These are phyloP conservation scores for Raddia distichophylla DNA, from an alignment of 176 grass and related monocot genomes.

Conservation along the genomic window DNA sequence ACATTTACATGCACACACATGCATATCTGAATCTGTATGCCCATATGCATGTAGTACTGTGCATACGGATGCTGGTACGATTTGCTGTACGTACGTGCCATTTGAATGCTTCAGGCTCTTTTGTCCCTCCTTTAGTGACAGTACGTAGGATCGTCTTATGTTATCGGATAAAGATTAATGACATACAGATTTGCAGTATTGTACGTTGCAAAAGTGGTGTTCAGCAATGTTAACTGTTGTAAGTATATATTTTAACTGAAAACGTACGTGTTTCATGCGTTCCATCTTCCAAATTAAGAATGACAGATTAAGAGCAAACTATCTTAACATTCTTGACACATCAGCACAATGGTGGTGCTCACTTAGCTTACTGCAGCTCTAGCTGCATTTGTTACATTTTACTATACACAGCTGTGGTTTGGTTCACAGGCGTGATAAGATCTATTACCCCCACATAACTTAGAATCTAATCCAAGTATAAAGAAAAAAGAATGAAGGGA, in stretches of 20 bases:
- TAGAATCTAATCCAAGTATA: constrained; percentile 8
- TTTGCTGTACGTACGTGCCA: too few relatives aligned
- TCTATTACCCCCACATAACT: not conserved
- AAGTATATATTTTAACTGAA: too few relatives aligned
- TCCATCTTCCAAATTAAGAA: not conserved
- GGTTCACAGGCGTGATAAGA: not conserved
- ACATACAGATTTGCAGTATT: too few relatives aligned
- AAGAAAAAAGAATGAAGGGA: not conserved
- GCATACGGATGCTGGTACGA: not conserved
- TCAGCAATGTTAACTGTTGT: too few relatives aligned
- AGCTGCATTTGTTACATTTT: not conserved
- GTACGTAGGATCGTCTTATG: too few relatives aligned
- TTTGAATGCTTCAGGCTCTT: too few relatives aligned
- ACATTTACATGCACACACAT: too few relatives aligned
- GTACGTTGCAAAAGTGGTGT: too few relatives aligned
- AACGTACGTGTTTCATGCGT: not conserved
- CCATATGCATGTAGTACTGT: not conserved
- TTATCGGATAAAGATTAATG: too few relatives aligned
- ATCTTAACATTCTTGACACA: not conserved
- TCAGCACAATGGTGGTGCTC: not conserved
- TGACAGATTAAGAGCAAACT: not conserved
- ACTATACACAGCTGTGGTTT: constrained; percentile 12
- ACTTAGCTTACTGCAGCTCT: too few relatives aligned
- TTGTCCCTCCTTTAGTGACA: too few relatives aligned
- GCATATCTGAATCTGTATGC: too few relatives aligned